Conservation (phyloP, 352 stramenopile species). For the Pythium aristosporum region DNA sequence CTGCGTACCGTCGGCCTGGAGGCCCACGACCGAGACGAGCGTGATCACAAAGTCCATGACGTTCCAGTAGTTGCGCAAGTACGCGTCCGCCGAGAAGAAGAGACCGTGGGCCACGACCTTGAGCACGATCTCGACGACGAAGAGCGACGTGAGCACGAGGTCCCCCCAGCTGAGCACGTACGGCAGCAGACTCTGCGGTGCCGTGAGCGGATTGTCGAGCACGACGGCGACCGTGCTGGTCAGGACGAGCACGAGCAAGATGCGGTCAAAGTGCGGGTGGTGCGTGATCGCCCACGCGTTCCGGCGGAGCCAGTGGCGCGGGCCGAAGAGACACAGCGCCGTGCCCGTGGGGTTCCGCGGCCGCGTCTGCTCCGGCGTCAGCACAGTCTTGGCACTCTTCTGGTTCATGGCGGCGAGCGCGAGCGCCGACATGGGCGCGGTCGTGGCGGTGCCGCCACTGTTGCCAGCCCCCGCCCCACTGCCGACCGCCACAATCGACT, state of each 20-base stretch:
- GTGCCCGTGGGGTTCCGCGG: constrained; percentile 25
- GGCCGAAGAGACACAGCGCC: constrained; percentile 38
- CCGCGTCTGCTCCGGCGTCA: not conserved
- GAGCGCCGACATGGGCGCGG: constrained; percentile 23
- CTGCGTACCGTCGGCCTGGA: constrained; percentile 24
- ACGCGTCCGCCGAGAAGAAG: constrained; percentile 47
- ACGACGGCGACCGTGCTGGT: constrained; percentile 62
- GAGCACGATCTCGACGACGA: constrained; percentile 73
- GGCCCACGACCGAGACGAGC: constrained; percentile 33
- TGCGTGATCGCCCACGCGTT: constrained; percentile 42
- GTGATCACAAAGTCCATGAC: constrained; percentile 85
- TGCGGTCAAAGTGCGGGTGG: constrained; percentile 66
- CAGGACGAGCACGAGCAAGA: constrained; percentile 67
- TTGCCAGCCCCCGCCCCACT: not conserved
- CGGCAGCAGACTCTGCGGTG: constrained; percentile 34
- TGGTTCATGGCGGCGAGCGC: constrained; percentile 28
- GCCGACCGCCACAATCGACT: not conserved
- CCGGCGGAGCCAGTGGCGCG: constrained; percentile 32
- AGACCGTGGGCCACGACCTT: constrained; percentile 79
- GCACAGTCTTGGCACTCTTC: constrained; percentile 21
- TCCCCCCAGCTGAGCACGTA: constrained; percentile 45
- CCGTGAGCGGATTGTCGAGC: constrained; percentile 68
- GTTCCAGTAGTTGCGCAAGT: constrained; percentile 83
- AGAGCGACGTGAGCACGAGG: constrained; percentile 59
- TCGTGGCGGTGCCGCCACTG: not conserved